These are phyloP conservation scores for Steccherinum ochraceum DNA, from an alignment of 768 basidiomycete genomes.

Conservation along the genomic window DNA sequence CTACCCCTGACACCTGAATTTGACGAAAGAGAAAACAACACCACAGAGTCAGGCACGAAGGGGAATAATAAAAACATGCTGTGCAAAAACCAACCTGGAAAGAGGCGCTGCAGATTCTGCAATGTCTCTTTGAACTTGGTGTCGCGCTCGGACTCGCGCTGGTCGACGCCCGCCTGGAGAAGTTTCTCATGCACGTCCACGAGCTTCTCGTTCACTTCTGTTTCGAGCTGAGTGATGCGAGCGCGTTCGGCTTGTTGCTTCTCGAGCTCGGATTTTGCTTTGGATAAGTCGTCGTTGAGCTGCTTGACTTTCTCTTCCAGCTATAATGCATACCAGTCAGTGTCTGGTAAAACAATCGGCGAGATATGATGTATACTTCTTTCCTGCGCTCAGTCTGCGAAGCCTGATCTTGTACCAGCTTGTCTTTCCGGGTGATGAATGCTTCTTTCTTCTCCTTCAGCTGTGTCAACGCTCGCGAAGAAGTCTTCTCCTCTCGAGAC, in stretches of 20 bases:
- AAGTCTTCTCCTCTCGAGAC: conserved; percentile 75
- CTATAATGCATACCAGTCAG: conserved; percentile 22
- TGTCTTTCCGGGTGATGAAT: conserved; percentile 49
- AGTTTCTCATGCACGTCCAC: conserved; percentile 76
- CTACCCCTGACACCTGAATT: conserved; percentile 86
- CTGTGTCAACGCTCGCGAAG: conserved; percentile 54
- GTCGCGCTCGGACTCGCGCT: conserved; percentile 81
- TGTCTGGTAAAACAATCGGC: conserved; percentile 1
- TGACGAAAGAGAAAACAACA: not conserved
- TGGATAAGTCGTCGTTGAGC: conserved; percentile 55
- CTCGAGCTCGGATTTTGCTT: conserved; percentile 71
- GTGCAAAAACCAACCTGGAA: conserved; percentile 56
- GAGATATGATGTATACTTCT: conserved; percentile 39
- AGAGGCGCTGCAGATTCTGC: conserved; percentile 76
- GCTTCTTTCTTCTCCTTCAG: conserved; percentile 66
- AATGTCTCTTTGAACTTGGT: conserved; percentile 81
- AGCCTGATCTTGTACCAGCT: conserved; percentile 48
- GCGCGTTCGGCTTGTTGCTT: conserved; percentile 80
- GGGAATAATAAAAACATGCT: too few relatives aligned
- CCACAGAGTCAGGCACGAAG: not conserved
- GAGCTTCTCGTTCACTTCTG: conserved; percentile 89
- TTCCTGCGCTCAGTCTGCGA: conserved; percentile 43
- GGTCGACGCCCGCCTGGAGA: conserved; percentile 85
- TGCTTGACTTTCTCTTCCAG: conserved; percentile 54
- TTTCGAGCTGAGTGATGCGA: conserved; percentile 84